These are phyloP conservation scores for Candida easanensis DNA, from an alignment of 805 yeast species.

Conservation along the genomic window DNA sequence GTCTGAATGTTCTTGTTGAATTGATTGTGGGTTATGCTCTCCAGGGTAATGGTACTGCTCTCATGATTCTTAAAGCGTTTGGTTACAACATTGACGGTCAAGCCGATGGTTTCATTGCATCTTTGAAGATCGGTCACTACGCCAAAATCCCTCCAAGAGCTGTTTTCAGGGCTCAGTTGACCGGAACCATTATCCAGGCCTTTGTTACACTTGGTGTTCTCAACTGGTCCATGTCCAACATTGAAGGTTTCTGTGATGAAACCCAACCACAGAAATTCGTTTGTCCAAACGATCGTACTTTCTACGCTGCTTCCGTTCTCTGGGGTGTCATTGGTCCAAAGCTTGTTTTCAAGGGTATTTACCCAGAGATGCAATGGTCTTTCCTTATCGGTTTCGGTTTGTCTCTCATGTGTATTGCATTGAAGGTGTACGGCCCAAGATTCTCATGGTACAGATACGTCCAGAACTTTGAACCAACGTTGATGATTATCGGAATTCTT, in stretches of 20 bases:
- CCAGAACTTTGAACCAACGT: constrained; percentile 42
- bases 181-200: constrained; percentile 31
- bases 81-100: constrained; percentile 63
- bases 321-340: constrained; percentile 58
- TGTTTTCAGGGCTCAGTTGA: constrained; percentile 45
- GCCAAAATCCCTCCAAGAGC: constrained; percentile 58
- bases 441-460: constrained; percentile 11
- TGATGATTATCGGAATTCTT: constrained; percentile 49
- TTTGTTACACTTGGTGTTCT: constrained; percentile 32
- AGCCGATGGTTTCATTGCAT: constrained; percentile 58
- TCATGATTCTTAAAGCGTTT: constrained; percentile 48
- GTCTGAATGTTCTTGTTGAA: constrained; percentile 52
- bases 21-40: constrained; percentile 54
- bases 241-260: constrained; percentile 33
- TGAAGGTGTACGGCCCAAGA: constrained; percentile 26
- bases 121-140: constrained; percentile 44
- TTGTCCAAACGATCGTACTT: constrained; percentile 39
- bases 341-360: constrained; percentile 52
- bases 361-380: constrained; percentile 62
- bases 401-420: constrained; percentile 30
- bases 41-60: constrained; percentile 48
- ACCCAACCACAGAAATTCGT: constrained; percentile 37
- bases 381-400: constrained; percentile 53
- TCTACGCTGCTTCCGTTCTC: constrained; percentile 39
- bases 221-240: constrained; percentile 36